Percentiles rank a stretch among this genome's conserved stretches.
phyloP scores from a whole-genome alignment of 768 basidiomycete species.

The Phanerodontia chrysosporium region DNA sequence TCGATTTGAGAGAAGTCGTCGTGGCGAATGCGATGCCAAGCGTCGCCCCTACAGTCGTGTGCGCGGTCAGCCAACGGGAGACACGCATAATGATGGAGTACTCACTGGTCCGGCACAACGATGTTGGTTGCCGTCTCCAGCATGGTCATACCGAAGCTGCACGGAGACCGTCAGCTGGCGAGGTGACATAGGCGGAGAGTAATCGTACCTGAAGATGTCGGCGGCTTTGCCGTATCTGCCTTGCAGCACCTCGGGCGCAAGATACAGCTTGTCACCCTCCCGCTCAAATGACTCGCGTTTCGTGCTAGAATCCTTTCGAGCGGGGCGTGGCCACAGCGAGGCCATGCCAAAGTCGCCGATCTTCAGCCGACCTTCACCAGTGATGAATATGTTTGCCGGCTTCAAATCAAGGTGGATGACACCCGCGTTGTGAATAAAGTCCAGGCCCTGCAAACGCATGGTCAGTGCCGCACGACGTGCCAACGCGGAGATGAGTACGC shows the following conservation, averaged over 20 bases:
- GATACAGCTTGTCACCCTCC: constrained; percentile 95
- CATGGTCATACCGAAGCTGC: constrained; percentile 91
- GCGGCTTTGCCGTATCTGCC: constrained; percentile 91
- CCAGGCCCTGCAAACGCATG: constrained; percentile 55
- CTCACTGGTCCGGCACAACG: constrained; percentile 94
- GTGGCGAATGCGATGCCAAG: constrained; percentile 89
- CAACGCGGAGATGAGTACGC: constrained; percentile 16
- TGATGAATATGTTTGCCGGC: constrained; percentile 95
- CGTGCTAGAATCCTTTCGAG: constrained; percentile 26
- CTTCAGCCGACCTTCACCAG: constrained; percentile 81
- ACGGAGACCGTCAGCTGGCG: constrained; percentile 17
- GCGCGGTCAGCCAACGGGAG: constrained; percentile 7
- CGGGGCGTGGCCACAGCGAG: constrained; percentile 78
- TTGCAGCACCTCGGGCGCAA: constrained; percentile 93
- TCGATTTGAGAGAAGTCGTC: constrained; percentile 90
- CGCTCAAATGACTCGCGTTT: constrained; percentile 70
- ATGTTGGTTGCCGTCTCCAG: constrained; percentile 95
- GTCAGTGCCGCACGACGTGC: constrained; percentile 20
- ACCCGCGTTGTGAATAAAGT: constrained; percentile 83
- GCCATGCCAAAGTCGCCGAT: constrained; percentile 99
- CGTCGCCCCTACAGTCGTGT: constrained; percentile 63
- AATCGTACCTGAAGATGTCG: constrained; percentile 84
- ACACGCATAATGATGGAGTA: constrained; percentile 18
- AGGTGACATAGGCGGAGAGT: neutral
- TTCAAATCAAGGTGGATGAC: constrained; percentile 96